Evolutionary conservation across 2,329 filamentous ascomycete genomes (phyloP).

Genomic region (Verticillium alfalfae): DNA sequence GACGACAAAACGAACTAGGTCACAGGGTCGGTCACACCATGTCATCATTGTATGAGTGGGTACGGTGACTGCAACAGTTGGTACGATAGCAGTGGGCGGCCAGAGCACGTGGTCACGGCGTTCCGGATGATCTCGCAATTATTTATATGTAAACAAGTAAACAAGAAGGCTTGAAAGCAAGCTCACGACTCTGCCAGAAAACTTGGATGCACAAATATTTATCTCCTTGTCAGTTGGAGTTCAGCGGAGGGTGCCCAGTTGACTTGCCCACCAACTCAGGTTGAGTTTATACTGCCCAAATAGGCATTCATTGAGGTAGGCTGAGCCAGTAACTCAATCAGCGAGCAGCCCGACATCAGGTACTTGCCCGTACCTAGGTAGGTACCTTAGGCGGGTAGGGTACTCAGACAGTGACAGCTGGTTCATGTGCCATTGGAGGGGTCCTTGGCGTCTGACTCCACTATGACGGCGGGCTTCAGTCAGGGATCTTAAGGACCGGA

Average conservation of each 20-base stretch:
- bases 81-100: background rate
- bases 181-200: background rate
- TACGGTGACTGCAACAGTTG: background rate
- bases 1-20: constrained; percentile 4
- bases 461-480: constrained; percentile 1
- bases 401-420: background rate
- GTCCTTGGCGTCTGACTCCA: background rate
- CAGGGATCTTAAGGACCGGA: no score
- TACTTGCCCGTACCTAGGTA: no score
- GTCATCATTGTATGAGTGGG: background rate
- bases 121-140: background rate
- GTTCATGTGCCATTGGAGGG: background rate
- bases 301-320: no score
- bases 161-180: background rate
- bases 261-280: no score
- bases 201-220: no score
- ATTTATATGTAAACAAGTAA: background rate
- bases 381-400: no score
- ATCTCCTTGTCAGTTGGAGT: no score
- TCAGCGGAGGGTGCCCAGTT: no score
- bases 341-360: no score
- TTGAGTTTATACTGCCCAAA: no score
- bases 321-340: no score
- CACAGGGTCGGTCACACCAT: background rate
- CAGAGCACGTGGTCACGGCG: background rate